A percentile compares a stretch with the other conserved stretches of the same genome.
Conservation (phyloP, 2,329 filamentous ascomycete species). For the Hirsutella rhossiliensis region DNA sequence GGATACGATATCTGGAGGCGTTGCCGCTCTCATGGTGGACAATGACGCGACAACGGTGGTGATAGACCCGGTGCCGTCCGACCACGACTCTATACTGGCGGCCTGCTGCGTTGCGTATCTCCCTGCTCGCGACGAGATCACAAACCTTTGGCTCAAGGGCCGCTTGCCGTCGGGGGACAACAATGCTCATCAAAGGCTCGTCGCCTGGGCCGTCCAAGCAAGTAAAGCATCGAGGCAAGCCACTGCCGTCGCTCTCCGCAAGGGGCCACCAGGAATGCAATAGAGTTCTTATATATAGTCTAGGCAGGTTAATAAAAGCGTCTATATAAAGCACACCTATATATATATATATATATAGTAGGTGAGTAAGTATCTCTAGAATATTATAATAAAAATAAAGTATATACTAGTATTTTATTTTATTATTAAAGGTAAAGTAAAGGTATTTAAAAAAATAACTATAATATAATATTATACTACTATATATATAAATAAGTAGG, state of each 20-base stretch:
- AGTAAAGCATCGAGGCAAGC: constrained; percentile 23
- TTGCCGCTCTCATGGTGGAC: constrained; percentile 60
- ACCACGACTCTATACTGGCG: constrained; percentile 66
- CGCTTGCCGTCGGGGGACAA: constrained; percentile 30
- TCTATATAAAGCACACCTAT: too few species aligned
- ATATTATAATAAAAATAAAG: too few species aligned
- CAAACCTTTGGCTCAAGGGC: constrained; percentile 89
- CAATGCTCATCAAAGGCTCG: constrained; percentile 18
- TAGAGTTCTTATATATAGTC: too few species aligned
- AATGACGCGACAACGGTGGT: constrained; percentile 36
- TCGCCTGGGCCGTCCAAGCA: constrained; percentile 28
- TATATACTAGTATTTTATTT: too few species aligned
- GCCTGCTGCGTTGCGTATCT: constrained; percentile 88
- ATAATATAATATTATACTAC: too few species aligned
- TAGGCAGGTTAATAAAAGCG: too few species aligned
- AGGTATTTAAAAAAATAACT: too few species aligned
- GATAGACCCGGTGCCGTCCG: constrained; percentile 70
- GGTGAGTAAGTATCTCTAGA: too few species aligned
- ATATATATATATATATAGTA: too few species aligned
- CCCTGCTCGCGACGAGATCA: constrained; percentile 77
- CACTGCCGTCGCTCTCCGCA: constrained; percentile 20
- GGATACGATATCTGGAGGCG: constrained; percentile 78
- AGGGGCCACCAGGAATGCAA: constrained; percentile 12
- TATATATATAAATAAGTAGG: too few species aligned
- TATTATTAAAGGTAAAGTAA: too few species aligned